Evolutionary conservation across 1,284 basidiomycete species (phyloP).

Genomic region (Puccinia hordei): DNA sequence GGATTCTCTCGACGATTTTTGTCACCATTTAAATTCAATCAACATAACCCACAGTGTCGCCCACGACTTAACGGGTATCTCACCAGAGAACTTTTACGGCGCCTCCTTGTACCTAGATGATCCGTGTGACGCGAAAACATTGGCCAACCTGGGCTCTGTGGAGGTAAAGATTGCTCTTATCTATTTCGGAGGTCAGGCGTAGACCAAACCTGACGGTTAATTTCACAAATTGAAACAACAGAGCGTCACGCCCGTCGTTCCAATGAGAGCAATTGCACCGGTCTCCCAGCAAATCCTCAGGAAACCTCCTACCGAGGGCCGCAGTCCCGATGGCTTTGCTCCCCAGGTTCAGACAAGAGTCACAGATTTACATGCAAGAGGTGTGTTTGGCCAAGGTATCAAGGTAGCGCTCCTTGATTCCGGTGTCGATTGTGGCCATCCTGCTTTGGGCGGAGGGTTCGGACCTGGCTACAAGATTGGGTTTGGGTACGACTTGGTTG

Average conservation of each 20-base stretch:
- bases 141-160: not conserved
- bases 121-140: not conserved
- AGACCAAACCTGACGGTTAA: not conserved
- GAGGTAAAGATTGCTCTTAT: constrained; percentile 9
- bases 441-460: constrained; percentile 68
- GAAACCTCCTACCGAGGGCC: not conserved
- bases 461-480: constrained; percentile 68
- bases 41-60: constrained; percentile 24
- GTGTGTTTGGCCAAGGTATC: constrained; percentile 32
- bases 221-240: constrained; percentile 18
- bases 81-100: constrained; percentile 24
- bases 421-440: constrained; percentile 67
- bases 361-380: constrained; percentile 59
- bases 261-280: constrained; percentile 1
- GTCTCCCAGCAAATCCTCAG: not conserved
- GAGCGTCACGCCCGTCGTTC: constrained; percentile 30
- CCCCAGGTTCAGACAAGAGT: constrained; percentile 65
- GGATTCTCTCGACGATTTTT: constrained; percentile 35
- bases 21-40: constrained; percentile 22
- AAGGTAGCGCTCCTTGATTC: constrained; percentile 57
- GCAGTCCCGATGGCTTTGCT: constrained; percentile 6
- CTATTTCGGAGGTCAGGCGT: too few relatives aligned
- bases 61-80: constrained; percentile 23
- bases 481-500: constrained; percentile 66
- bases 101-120: constrained; percentile 30